phyloP scores from a whole-genome alignment of 345 rosid genomes.

The Durio zibethinus region DNA sequence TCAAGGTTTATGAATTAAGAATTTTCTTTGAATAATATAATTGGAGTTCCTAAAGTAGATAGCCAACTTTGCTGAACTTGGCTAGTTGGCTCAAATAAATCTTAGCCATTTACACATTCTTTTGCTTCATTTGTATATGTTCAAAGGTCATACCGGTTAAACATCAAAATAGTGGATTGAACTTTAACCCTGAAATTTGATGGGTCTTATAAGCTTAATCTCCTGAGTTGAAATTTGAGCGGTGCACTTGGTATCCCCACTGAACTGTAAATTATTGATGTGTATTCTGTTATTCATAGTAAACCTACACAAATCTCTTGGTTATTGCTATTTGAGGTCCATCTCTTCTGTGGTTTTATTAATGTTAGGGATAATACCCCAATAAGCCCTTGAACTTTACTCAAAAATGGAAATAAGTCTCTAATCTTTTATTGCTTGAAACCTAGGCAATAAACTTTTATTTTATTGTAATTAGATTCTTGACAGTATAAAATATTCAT shows the following conservation, averaged over 20 bases:
- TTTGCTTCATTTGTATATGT: background rate
- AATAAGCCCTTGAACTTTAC: too few species aligned
- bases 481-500: too few species aligned
- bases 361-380: too few species aligned
- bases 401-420: too few species aligned
- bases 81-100: background rate
- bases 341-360: background rate
- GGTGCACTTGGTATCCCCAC: background rate
- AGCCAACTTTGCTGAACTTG: background rate
- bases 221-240: background rate
- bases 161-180: background rate
- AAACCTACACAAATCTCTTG: background rate
- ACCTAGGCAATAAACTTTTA: too few species aligned
- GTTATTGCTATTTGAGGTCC: background rate
- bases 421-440: too few species aligned
- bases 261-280: background rate
- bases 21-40: background rate
- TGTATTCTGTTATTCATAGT: background rate
- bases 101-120: background rate
- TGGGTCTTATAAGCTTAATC: background rate
- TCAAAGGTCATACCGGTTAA: background rate
- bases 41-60: background rate
- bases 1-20: background rate
- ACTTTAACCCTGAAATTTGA: background rate
- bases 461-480: too few species aligned